Evolutionary conservation across 192 early-diverging fungal genomes (phyloP).

Genomic region (Gigaspora rosea): DNA sequence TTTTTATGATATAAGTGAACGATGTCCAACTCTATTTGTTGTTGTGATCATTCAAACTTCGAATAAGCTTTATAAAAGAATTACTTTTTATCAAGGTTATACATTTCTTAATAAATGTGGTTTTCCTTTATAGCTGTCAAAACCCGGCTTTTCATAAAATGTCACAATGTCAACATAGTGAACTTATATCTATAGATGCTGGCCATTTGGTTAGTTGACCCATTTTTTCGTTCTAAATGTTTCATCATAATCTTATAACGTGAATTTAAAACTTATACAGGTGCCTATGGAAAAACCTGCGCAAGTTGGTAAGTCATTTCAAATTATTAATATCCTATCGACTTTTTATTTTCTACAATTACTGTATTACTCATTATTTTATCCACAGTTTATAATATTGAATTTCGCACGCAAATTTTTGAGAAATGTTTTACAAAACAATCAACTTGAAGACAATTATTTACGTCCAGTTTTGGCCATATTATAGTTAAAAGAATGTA

Average conservation of each 20-base stretch:
- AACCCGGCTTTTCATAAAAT: neutral
- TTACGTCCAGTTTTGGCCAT: no score
- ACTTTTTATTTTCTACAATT: no score
- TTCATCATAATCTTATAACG: neutral
- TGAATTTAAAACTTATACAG: neutral
- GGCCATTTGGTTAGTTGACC: neutral
- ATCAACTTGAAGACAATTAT: no score
- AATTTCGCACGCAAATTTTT: neutral
- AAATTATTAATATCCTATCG: no score
- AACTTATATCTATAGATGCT: neutral
- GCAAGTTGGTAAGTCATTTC: neutral
- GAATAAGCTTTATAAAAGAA: slow-evolving; percentile 36
- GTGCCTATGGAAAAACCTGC: slow-evolving; percentile 9
- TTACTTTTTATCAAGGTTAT: no score
- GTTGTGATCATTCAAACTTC: slow-evolving; percentile 33
- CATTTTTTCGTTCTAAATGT: neutral
- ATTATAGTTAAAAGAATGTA: no score
- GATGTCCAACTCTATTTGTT: slow-evolving; percentile 36
- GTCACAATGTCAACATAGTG: neutral
- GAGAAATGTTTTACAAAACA: neutral
- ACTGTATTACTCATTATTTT: no score
- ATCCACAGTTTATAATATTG: neutral
- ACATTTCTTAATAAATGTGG: no score
- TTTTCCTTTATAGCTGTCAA: neutral
- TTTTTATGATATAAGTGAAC: slow-evolving; percentile 2